These are phyloP conservation scores for Eimeria zaria DNA, from an alignment of 169 alveolate species.

Conservation along the genomic window DNA sequence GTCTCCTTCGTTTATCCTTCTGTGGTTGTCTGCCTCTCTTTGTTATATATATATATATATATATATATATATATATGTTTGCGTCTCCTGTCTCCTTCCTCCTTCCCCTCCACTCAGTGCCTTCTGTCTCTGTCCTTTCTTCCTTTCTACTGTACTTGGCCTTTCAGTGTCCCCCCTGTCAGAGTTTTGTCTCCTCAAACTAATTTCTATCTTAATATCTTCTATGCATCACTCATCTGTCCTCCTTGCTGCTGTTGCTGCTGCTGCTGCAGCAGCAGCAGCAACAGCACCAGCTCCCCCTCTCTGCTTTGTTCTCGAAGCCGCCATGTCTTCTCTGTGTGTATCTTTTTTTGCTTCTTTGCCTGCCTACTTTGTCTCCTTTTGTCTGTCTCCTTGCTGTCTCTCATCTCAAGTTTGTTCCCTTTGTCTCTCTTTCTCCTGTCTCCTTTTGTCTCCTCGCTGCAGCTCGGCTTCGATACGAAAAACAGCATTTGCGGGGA, in stretches of 20 bases:
- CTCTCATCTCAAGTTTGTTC: neutral
- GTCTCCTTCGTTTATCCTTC: neutral
- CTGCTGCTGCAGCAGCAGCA: neutral
- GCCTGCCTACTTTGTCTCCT: no score
- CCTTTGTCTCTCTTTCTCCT: neutral
- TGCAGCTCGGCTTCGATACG: neutral
- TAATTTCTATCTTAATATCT: no score
- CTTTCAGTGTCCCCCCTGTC: neutral
- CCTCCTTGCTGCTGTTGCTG: neutral
- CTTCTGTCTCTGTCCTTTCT: neutral
- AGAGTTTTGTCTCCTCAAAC: neutral
- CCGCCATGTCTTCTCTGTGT: no score
- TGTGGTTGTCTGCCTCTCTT: neutral
- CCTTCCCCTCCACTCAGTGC: no score
- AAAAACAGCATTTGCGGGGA: neutral
- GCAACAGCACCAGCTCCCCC: no score
- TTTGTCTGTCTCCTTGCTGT: neutral
- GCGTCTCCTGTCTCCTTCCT: neutral
- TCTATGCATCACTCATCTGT: neutral
- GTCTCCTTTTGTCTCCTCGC: neutral
- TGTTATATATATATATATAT: no score
- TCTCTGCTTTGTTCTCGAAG: no score
- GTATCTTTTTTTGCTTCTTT: neutral
- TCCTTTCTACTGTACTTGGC: neutral
- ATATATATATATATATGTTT: no score